These are phyloP conservation scores for Lipomyces starkeyi DNA, from an alignment of 805 yeast species.

Conservation along the genomic window DNA sequence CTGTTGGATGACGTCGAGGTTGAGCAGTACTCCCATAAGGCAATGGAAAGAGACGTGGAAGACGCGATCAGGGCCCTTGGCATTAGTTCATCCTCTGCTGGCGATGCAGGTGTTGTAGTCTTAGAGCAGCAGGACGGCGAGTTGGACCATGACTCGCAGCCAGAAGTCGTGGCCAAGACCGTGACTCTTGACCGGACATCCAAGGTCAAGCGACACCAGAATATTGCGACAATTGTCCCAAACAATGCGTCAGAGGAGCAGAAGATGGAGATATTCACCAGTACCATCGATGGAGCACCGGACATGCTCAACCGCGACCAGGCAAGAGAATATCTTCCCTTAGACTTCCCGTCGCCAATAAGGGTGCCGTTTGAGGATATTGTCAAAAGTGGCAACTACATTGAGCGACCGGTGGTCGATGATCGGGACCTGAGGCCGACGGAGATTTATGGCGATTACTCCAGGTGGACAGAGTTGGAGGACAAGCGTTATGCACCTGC, in stretches of 20 bases:
- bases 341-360: conserved; percentile 12
- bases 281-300: conserved; percentile 13
- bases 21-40: background rate
- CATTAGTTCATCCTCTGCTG: background rate
- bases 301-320: conserved; percentile 9
- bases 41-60: background rate
- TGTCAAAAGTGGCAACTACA: conserved; percentile 1
- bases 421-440: conserved; percentile 16
- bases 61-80: background rate
- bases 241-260: background rate
- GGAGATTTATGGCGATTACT: conserved; percentile 27
- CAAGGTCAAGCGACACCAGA: background rate
- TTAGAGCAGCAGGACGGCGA: background rate
- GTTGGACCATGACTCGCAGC: background rate
- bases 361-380: conserved; percentile 4
- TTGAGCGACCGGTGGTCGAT: background rate
- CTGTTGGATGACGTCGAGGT: background rate
- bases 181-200: background rate
- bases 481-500: conserved; percentile 11
- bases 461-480: conserved; percentile 22
- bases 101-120: background rate
- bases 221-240: background rate
- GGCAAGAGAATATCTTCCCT: conserved; percentile 7
- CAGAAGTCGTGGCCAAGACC: background rate
- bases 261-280: conserved; percentile 13